These are phyloP conservation scores for Chaetomium globosum DNA, from an alignment of 2,329 filamentous ascomycete genomes.

Conservation along the genomic window DNA sequence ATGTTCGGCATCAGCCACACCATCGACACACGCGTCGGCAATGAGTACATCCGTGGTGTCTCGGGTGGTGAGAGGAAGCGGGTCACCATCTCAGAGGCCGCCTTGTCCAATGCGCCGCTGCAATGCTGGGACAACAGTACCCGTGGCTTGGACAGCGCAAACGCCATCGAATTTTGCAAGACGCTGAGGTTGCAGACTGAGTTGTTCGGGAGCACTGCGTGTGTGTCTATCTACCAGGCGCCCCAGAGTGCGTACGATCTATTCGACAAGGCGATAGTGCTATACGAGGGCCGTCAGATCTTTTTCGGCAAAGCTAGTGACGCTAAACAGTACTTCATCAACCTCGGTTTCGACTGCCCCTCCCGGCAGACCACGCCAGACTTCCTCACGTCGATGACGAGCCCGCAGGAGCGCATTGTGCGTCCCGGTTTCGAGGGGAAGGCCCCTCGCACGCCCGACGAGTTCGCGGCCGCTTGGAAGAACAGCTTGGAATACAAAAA, in stretches of 20 bases:
- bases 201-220: constrained; percentile 65
- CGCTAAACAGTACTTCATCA: constrained; percentile 66
- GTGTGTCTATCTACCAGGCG: constrained; percentile 75
- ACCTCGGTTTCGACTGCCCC: constrained; percentile 68
- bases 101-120: constrained; percentile 61
- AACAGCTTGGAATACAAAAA: constrained; percentile 54
- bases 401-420: constrained; percentile 58
- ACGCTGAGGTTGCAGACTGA: constrained; percentile 69
- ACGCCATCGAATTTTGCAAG: constrained; percentile 74
- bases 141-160: constrained; percentile 72
- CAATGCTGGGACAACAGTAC: constrained; percentile 74
- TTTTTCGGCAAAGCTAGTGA: constrained; percentile 63
- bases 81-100: constrained; percentile 64
- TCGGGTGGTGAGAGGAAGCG: constrained; percentile 73
- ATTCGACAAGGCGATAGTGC: constrained; percentile 61
- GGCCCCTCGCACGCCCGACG: constrained; percentile 62
- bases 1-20: constrained; percentile 76
- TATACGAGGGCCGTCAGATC: constrained; percentile 65
- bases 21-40: constrained; percentile 71
- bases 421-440: constrained; percentile 59
- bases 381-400: constrained; percentile 72
- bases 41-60: constrained; percentile 74
- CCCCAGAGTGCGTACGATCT: constrained; percentile 65
- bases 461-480: constrained; percentile 63
- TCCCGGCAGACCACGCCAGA: constrained; percentile 69